phyloP scores from a whole-genome alignment of 2,329 filamentous ascomycete species.

The Exophiala viscosa region DNA sequence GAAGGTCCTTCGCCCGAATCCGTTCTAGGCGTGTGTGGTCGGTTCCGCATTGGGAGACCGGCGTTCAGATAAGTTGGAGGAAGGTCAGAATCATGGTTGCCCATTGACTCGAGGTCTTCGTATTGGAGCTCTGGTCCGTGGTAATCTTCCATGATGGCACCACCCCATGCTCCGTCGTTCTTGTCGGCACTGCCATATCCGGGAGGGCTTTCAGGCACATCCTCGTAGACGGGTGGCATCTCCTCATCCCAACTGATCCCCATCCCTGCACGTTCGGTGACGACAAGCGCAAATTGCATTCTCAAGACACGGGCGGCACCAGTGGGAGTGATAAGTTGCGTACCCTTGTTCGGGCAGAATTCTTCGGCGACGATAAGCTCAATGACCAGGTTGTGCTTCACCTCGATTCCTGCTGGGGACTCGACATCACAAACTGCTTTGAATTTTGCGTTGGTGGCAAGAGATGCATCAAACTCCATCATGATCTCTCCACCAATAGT shows the following conservation, averaged over 20 bases:
- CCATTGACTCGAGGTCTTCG: constrained; percentile 46
- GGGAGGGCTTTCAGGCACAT: constrained; percentile 83
- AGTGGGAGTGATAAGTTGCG: constrained; percentile 74
- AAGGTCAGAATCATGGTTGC: constrained; percentile 33
- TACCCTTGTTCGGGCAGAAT: constrained; percentile 66
- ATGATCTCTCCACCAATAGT: constrained; percentile 70
- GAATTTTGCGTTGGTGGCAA: constrained; percentile 51
- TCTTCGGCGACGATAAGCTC: constrained; percentile 95
- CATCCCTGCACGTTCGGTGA: constrained; percentile 80
- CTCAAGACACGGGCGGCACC: constrained; percentile 85
- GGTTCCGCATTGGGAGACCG: constrained; percentile 13
- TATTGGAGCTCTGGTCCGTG: constrained; percentile 44
- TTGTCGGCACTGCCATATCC: constrained; percentile 52
- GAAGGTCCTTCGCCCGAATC: constrained; percentile 13
- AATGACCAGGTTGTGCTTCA: constrained; percentile 80
- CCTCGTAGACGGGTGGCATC: constrained; percentile 86
- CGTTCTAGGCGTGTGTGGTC: not conserved
- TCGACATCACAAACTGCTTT: constrained; percentile 76
- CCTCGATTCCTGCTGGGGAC: constrained; percentile 68
- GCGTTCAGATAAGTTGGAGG: constrained; percentile 20
- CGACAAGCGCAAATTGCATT: constrained; percentile 79
- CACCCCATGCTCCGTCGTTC: constrained; percentile 32
- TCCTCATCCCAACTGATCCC: constrained; percentile 98
- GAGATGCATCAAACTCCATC: constrained; percentile 68
- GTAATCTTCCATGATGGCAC: constrained; percentile 47